Evolutionary conservation across 2,329 filamentous ascomycete species (phyloP).

Genomic region (Paraphaeosphaeria minitans): DNA sequence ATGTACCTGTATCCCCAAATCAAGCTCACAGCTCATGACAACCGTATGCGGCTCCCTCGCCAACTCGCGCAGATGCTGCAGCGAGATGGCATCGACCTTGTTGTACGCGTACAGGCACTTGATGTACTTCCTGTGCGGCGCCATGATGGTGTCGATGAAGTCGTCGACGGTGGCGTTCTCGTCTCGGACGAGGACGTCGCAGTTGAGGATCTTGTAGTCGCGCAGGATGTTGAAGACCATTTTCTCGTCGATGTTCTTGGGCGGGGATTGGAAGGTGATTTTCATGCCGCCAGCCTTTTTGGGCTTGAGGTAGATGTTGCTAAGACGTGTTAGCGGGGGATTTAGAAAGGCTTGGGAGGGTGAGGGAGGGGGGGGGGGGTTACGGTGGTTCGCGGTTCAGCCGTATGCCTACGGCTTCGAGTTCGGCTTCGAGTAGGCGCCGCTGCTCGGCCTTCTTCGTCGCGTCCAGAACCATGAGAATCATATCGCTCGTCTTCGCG

Average conservation of each 20-base stretch:
- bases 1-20: conserved; percentile 77
- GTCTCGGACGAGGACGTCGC: conserved; percentile 92
- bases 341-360: neutral
- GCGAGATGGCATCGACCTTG: conserved; percentile 94
- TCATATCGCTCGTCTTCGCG: conserved; percentile 96
- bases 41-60: conserved; percentile 92
- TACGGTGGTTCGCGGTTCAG: conserved; percentile 90
- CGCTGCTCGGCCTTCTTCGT: conserved; percentile 96
- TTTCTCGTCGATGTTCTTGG: conserved; percentile 93
- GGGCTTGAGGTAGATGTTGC: conserved; percentile 94
- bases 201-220: conserved; percentile 99
- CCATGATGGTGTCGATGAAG: conserved; percentile 99
- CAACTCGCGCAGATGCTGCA: conserved; percentile 90
- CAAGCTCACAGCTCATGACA: conserved; percentile 97
- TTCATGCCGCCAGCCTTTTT: conserved; percentile 99
- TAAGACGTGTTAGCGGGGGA: neutral
- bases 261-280: conserved; percentile 89
- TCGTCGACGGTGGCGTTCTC: conserved; percentile 94
- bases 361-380: conserved; percentile 13
- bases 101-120: conserved; percentile 96
- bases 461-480: conserved; percentile 95
- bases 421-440: conserved; percentile 83
- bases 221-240: conserved; percentile 97
- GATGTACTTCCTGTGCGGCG: conserved; percentile 98
- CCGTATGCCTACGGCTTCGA: conserved; percentile 93